Percentiles rank a stretch among this genome's conserved stretches.
phyloP scores from a whole-genome alignment of 2,329 filamentous ascomycete genomes.

The Beauveria australis region DNA sequence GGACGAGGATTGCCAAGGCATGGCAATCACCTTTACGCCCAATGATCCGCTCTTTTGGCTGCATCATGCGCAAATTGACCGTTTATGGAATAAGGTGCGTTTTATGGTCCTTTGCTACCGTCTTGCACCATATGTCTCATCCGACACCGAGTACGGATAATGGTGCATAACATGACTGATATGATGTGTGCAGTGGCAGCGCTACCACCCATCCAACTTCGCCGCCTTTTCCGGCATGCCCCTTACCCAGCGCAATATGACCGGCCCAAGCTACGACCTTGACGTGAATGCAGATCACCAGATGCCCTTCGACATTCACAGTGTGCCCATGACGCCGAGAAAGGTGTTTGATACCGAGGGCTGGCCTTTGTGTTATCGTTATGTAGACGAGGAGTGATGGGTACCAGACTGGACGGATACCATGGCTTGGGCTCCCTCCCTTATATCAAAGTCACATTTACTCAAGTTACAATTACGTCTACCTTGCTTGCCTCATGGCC shows the following conservation, averaged over 20 bases:
- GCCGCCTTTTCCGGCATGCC: not conserved
- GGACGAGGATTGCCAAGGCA: not conserved
- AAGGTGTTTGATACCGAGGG: not conserved
- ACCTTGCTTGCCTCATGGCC: not conserved
- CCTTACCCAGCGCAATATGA: not conserved
- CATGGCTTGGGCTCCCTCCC: too few species aligned
- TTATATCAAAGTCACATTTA: too few species aligned
- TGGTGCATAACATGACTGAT: not conserved
- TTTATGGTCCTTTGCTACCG: not conserved
- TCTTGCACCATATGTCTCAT: not conserved
- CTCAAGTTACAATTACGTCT: too few species aligned
- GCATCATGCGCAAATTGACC: not conserved
- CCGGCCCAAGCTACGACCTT: not conserved
- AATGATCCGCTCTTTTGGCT: slow-evolving; percentile 3
- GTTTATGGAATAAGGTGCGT: not conserved
- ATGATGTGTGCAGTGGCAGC: not conserved
- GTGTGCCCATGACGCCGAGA: not conserved
- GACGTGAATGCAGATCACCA: not conserved
- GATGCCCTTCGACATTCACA: not conserved
- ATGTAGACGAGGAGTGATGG: not conserved
- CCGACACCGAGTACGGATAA: not conserved
- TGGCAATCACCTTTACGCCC: not conserved
- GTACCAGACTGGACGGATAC: too few species aligned
- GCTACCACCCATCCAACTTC: not conserved
- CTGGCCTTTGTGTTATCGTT: slow-evolving; percentile 2